Evolutionary conservation across 1,139 yeast genomes (phyloP).

Genomic region (Geotrichum candidum): DNA sequence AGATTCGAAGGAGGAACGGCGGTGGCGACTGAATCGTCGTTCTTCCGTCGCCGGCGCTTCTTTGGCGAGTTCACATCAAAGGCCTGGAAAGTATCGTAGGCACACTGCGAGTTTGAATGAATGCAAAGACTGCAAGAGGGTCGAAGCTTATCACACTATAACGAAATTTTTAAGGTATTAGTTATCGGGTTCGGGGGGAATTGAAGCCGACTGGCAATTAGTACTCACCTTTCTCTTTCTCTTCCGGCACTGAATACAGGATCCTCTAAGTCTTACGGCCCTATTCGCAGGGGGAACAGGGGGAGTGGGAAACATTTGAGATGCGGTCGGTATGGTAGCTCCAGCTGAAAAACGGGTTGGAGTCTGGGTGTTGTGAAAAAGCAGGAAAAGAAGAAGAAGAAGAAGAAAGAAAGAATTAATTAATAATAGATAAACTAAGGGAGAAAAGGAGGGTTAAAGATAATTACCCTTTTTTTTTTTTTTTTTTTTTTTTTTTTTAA

Average conservation of each 20-base stretch:
- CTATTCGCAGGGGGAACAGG: conserved; percentile 8
- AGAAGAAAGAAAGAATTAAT: background rate
- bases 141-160: conserved; percentile 13
- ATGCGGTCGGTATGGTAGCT: background rate
- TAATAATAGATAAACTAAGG: background rate
- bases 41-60: conserved; percentile 8
- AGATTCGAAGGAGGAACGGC: background rate
- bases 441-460: background rate
- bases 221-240: conserved; percentile 15
- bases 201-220: background rate
- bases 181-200: background rate
- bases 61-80: conserved; percentile 13
- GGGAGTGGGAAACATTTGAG: conserved; percentile 2
- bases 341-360: conserved; percentile 6
- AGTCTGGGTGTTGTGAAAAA: background rate
- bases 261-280: conserved; percentile 18
- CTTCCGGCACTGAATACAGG: conserved; percentile 18
- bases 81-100: conserved; percentile 17
- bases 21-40: background rate
- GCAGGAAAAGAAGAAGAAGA: background rate
- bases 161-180: background rate
- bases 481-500: background rate
- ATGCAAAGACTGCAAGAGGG: conserved; percentile 16
- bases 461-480: background rate
- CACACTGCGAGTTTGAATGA: conserved; percentile 13